Base-by-base conservation (phyloP, 495 filamentous ascomycete species). In the Aspergillus bridgeri region DNA sequence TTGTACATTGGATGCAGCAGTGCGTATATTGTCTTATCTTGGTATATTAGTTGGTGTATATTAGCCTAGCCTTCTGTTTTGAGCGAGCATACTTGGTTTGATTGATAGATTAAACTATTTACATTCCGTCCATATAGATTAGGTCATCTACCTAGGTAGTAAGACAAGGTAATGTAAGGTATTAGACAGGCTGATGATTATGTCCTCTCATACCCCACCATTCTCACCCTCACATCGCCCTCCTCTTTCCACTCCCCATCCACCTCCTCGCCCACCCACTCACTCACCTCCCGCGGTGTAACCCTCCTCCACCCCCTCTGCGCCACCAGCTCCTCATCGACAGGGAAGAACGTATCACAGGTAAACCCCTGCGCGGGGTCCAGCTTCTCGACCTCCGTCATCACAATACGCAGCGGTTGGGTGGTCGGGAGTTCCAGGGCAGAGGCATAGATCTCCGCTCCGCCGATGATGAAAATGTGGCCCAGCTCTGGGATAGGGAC, bases 301-400 rank as follows among this genome's bases (percentile, higher is more conserved):
- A 61, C 76, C 64, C 55, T 66, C 63, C 71, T 58, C 76, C 76
- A 79, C 8, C 70, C 71, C 62, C 65, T 61, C 56, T 63, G 51
- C 20, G 15, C 15, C 18, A 58, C 54, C 44, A 75, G 56, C 43
- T 66, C 62, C 48, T 59, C 61, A 68, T 80, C 74, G 23, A 88
- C 59, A 6, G 89, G 88, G 67, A 97, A 97, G 58, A 88, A 88
- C 0, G 88, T 89, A 85, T 98, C 94, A 70, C 92, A 96, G 61
- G 92, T 90, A 75, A 87, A 96, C 51, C 84, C 25, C 70, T 65
- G 76, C 65, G 60, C 78, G 1, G 27, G 27, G 27, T 27, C 29
- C 42, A 64, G 68, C 61, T 63, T 62, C 51, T 70, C 67, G 50
- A 80, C 72, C 65, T 73, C 67, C 50, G 77, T 80, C 75, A 78